Percentiles rank a stretch among this genome's conserved stretches.
Evolutionary conservation across 257 asterid genomes (phyloP).

Genomic region (Nicotiana sylvestris): DNA sequence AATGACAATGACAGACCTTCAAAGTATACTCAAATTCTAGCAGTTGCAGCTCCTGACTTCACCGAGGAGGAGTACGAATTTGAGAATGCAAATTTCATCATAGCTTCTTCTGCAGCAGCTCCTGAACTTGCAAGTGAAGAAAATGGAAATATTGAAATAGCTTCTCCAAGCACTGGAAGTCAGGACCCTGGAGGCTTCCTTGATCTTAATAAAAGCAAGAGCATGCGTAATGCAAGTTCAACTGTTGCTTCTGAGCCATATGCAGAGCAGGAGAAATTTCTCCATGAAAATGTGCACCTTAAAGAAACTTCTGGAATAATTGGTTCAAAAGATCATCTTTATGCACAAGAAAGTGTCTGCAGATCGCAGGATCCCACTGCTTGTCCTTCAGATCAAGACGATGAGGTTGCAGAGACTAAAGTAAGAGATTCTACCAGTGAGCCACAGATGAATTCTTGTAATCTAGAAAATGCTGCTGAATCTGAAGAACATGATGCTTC

Average conservation of each 20-base stretch:
- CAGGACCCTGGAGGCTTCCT: constrained; percentile 10
- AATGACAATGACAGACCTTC: constrained; percentile 27
- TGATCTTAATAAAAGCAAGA: constrained; percentile 16
- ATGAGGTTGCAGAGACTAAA: constrained; percentile 13
- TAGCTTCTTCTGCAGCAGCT: constrained; percentile 26
- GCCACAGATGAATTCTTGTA: constrained; percentile 16
- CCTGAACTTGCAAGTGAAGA: constrained; percentile 19
- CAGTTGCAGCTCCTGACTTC: constrained; percentile 61
- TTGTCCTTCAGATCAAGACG: constrained; percentile 27
- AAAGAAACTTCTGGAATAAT: constrained; percentile 19
- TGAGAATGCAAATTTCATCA: constrained; percentile 29
- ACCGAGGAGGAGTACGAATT: constrained; percentile 32
- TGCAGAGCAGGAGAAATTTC: constrained; percentile 5
- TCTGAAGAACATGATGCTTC: constrained; percentile 10
- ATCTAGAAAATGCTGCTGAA: constrained; percentile 15
- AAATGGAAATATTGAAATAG: constrained; percentile 15
- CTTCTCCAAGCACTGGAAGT: constrained; percentile 24
- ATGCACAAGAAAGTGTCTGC: constrained; percentile 18
- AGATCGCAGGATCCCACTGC: constrained; percentile 14
- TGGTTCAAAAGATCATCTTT: constrained; percentile 10
- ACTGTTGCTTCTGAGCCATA: constrained; percentile 15
- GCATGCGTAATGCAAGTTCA: constrained; percentile 15
- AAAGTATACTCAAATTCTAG: constrained; percentile 33
- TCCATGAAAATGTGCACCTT: not conserved
- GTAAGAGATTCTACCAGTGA: constrained; percentile 17